These are phyloP conservation scores for Colletotrichum kahawae DNA, from an alignment of 2,329 filamentous ascomycete species.

Conservation along the genomic window DNA sequence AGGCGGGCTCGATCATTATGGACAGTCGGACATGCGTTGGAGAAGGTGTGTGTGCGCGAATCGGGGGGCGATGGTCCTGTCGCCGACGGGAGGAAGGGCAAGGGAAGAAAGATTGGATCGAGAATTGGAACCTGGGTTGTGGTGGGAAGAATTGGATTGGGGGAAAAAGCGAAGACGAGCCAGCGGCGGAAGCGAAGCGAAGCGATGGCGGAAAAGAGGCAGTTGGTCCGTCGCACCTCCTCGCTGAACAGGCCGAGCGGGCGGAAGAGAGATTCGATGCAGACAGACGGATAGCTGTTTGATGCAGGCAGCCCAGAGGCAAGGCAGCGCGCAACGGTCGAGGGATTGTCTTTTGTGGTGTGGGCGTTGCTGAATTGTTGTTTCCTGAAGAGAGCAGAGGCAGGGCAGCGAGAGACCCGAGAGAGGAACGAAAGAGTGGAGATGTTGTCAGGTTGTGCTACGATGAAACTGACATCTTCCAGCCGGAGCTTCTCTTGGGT, in stretches of 20 bases:
- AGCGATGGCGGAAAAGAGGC: background rate
- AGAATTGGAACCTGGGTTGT: background rate
- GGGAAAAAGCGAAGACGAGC: background rate
- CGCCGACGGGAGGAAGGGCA: background rate
- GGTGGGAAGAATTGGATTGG: background rate
- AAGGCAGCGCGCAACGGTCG: background rate
- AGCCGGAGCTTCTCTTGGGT: conserved; percentile 14
- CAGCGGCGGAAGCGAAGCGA: background rate
- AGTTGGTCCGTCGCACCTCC: conserved; percentile 8
- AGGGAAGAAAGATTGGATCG: background rate
- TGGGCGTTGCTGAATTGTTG: background rate
- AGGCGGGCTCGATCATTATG: conserved; percentile 19
- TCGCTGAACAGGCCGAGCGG: conserved; percentile 6
- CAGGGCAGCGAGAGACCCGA: background rate
- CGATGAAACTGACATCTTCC: conserved; percentile 21
- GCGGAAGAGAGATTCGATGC: background rate
- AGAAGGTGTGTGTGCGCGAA: background rate
- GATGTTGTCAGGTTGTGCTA: conserved; percentile 21
- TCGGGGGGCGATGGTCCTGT: background rate
- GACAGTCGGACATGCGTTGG: conserved; percentile 14
- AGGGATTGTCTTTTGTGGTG: background rate
- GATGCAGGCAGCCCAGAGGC: background rate
- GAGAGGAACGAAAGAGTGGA: conserved; percentile 5
- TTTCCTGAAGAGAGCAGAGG: background rate
- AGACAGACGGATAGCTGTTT: background rate